A percentile compares a stretch with the other conserved stretches of the same genome.
Conservation (phyloP, 2,329 filamentous ascomycete species). For the Eutypella sp. region DNA sequence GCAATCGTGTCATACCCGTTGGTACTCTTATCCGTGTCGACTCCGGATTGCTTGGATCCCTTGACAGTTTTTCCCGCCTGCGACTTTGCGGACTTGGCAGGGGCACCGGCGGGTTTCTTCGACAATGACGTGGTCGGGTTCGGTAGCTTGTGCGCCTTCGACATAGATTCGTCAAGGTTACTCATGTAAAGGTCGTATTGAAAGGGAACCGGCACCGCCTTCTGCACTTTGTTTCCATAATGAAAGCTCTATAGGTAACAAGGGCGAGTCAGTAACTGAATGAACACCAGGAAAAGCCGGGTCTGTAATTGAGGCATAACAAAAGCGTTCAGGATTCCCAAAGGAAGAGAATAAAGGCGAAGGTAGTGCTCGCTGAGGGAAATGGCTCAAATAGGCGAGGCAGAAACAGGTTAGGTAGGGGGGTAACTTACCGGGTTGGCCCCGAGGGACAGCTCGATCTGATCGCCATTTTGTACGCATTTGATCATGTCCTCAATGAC, state of each 20-base stretch:
- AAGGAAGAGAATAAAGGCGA: conserved; percentile 1
- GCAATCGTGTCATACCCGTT: conserved; percentile 35
- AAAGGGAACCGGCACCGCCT: conserved; percentile 40
- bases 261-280: too few relatives aligned
- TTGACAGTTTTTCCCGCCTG: conserved; percentile 23
- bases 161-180: conserved; percentile 42
- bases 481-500: conserved; percentile 60
- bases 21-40: conserved; percentile 39
- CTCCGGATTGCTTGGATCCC: conserved; percentile 30
- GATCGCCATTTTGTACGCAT: conserved; percentile 51
- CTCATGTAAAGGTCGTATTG: conserved; percentile 54
- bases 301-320: too few relatives aligned
- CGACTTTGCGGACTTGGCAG: conserved; percentile 6
- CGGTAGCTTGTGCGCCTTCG: conserved; percentile 43
- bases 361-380: too few relatives aligned
- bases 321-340: too few relatives aligned
- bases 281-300: too few relatives aligned
- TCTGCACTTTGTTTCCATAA: conserved; percentile 47
- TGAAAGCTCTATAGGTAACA: conserved; percentile 42
- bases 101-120: conserved; percentile 30
- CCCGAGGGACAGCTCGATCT: conserved; percentile 54
- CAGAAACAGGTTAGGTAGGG: conserved; percentile 4
- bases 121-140: conserved; percentile 47
- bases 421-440: conserved; percentile 50
- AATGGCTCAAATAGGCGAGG: conserved; percentile 8